Conservation (phyloP, 768 basidiomycete species). For the Pisolithus sp. region DNA sequence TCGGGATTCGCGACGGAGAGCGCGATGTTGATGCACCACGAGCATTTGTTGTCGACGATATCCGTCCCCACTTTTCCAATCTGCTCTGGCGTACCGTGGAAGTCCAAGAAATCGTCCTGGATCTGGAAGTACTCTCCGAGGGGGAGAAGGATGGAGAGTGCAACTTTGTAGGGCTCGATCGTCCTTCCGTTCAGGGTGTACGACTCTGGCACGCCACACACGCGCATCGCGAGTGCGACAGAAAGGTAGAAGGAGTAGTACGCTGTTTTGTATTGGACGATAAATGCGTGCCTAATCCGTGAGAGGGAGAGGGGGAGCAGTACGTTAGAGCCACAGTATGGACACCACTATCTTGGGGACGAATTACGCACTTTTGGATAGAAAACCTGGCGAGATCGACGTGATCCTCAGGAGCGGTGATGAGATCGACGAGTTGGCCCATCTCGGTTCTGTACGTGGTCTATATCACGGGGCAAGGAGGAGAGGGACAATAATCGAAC, state of each 20-base stretch:
- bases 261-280: constrained; percentile 96
- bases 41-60: constrained; percentile 98
- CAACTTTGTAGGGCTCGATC: constrained; percentile 61
- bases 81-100: constrained; percentile 79
- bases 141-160: constrained; percentile 77
- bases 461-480: constrained; percentile 9
- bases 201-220: constrained; percentile 55
- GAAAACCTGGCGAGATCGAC: constrained; percentile 89
- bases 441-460: constrained; percentile 89
- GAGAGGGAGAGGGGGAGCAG: not conserved
- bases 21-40: constrained; percentile 91
- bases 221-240: constrained; percentile 87
- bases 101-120: constrained; percentile 97
- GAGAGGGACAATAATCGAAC: not conserved
- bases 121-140: constrained; percentile 98
- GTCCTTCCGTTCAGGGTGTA: constrained; percentile 36
- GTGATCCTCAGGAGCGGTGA: constrained; percentile 87
- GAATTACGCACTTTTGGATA: constrained; percentile 56
- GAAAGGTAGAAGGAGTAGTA: constrained; percentile 99
- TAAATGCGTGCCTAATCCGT: constrained; percentile 67
- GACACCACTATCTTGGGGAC: not conserved
- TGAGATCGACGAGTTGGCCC: constrained; percentile 92
- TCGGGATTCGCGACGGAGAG: constrained; percentile 48
- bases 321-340: not conserved
- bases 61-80: constrained; percentile 98